Evolutionary conservation across 768 basidiomycete genomes (phyloP), one percentile per base, ranked within the genome.

Genomic region (Tylopilus intermedius): DNA sequence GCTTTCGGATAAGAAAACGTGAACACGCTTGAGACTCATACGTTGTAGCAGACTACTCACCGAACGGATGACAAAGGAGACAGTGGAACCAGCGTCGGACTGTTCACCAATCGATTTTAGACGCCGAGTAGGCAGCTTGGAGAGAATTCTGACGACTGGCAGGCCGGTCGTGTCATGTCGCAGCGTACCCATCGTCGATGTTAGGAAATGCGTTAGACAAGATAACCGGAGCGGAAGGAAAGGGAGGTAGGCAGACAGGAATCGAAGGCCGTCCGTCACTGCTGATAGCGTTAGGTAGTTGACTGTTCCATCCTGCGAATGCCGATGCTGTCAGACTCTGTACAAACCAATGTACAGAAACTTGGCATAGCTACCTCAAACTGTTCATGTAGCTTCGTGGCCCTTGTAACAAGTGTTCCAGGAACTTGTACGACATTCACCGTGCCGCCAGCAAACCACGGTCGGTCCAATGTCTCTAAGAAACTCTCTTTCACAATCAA

Each of bases 361-460:
- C 24, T 5, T 24, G 24, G 5, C 2, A 24, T 13, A 2, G 73
- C 47, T 53, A 88, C 89, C 80, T 92, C 90, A 51, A 91, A 90
- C 57, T 81, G 85, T 62, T 90, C 89, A 54, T 88, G 80, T 27
- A 76, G 67, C 49, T 80, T 76, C 15, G 69, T 62, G 3, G 83
- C 73, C 52, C 80, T 74, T 7, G 86, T 90, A 2, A 88, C 76
- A 8, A 88, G 73, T 11, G 63, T 75, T 2, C 89, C 90, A 13
- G 90, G 89, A 5, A 88, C 90, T 64, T 90, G 90, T 0, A 90
- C 90, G n/a, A 91, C 78, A 57, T 88, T 82, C 18, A 91, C 88
- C 0, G 82, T 88, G 2, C 89, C 89, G 26, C 90, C 90, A 3
- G 88, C 80, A 64, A 91, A 91, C 90, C 90, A 93, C 0, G 88